A percentile compares a stretch with the other conserved stretches of the same genome.
These are phyloP conservation scores for Backusella sp. DNA, from an alignment of 192 early-diverging fungal genomes.

Conservation along the genomic window DNA sequence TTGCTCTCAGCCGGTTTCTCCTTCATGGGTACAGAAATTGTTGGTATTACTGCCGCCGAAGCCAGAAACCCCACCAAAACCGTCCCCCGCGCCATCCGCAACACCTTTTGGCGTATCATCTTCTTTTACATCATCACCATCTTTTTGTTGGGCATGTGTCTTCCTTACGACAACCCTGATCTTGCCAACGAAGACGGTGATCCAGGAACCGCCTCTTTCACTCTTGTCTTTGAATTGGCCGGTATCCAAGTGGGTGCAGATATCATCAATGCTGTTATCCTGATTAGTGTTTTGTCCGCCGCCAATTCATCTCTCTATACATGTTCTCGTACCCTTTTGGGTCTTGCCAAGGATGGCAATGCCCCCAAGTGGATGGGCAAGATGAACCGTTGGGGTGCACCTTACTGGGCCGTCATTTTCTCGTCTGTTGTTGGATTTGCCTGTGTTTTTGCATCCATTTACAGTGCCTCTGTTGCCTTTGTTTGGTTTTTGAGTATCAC, in stretches of 20 bases:
- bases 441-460: slow-evolving; percentile 50
- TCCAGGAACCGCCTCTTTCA: slow-evolving; percentile 60
- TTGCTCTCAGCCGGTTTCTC: slow-evolving; percentile 77
- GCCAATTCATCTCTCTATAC: slow-evolving; percentile 82
- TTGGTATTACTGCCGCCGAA: slow-evolving; percentile 86
- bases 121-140: slow-evolving; percentile 82
- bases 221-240: slow-evolving; percentile 57
- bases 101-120: slow-evolving; percentile 81
- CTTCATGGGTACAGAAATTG: slow-evolving; percentile 81
- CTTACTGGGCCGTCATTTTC: slow-evolving; percentile 47
- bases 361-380: slow-evolving; percentile 61
- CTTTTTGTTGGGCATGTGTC: slow-evolving; percentile 75
- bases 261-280: slow-evolving; percentile 65
- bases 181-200: slow-evolving; percentile 48
- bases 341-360: slow-evolving; percentile 72
- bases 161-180: slow-evolving; percentile 59
- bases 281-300: slow-evolving; percentile 63
- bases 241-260: slow-evolving; percentile 59
- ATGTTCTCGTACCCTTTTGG: slow-evolving; percentile 72
- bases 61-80: slow-evolving; percentile 74
- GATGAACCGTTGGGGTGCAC: slow-evolving; percentile 58
- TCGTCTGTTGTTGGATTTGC: slow-evolving; percentile 54
- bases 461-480: slow-evolving; percentile 51
- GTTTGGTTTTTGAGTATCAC: slow-evolving; percentile 57
- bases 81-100: slow-evolving; percentile 62